These are phyloP conservation scores for Coemansia sp. DNA, from an alignment of 192 early-diverging fungal species.

Conservation along the genomic window DNA sequence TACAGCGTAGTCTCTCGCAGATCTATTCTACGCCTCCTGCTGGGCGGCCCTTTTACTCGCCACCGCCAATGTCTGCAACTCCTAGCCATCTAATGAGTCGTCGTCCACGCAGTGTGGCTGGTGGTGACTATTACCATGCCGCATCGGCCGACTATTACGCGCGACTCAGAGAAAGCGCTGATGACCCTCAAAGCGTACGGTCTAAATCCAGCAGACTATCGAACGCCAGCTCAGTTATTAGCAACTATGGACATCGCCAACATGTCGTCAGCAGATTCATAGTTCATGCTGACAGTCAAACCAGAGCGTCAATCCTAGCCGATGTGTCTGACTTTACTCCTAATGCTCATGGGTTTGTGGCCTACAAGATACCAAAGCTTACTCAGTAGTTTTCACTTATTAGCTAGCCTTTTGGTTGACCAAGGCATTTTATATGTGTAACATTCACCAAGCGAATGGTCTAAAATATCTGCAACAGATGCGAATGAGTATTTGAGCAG, in stretches of 20 bases:
- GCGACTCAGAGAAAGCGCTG: constrained; percentile 14
- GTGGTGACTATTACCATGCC: constrained; percentile 15
- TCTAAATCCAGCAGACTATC: constrained; percentile 50
- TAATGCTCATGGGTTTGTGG: constrained; percentile 53
- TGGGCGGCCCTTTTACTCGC: neutral
- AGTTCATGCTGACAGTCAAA: constrained; percentile 36
- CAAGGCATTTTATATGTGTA: too few relatives aligned
- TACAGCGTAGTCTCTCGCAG: neutral
- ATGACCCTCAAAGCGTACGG: constrained; percentile 45
- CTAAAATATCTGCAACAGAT: neutral
- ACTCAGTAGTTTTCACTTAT: neutral
- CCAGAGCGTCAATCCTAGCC: constrained; percentile 30
- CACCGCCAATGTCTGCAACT: neutral
- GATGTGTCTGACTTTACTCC: constrained; percentile 51
- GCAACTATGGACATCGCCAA: constrained; percentile 33
- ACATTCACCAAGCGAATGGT: too few relatives aligned
- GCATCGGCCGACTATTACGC: constrained; percentile 1
- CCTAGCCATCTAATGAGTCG: neutral
- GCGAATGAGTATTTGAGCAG: constrained; percentile 28
- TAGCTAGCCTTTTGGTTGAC: too few relatives aligned
- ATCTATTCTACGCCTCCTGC: neutral
- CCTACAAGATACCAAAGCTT: constrained; percentile 56
- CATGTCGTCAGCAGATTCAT: constrained; percentile 40
- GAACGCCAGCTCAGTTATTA: constrained; percentile 40
- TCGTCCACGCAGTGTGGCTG: constrained; percentile 16